Evolutionary conservation across 768 basidiomycete species (phyloP).

Genomic region (Psilocybe tampanensis): DNA sequence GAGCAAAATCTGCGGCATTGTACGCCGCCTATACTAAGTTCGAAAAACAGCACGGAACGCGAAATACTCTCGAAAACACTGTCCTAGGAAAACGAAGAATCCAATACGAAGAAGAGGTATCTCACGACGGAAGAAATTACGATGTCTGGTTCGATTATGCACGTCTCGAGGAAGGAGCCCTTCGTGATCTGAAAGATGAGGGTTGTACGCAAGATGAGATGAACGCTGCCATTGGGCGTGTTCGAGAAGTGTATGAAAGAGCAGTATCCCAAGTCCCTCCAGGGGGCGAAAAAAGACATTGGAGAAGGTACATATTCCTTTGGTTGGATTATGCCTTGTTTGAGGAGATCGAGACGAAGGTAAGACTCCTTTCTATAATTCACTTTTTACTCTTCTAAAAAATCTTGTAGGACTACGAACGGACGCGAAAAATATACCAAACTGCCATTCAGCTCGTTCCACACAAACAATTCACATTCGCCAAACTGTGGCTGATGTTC

Average conservation of each 20-base stretch:
- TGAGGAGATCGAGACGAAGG: conserved; percentile 95
- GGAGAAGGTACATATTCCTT: conserved; percentile 87
- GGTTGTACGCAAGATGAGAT: conserved; percentile 74
- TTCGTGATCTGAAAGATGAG: conserved; percentile 72
- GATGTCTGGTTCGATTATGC: conserved; percentile 99
- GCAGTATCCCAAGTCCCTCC: conserved; percentile 97
- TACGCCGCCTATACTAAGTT: conserved; percentile 97
- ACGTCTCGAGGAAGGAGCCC: conserved; percentile 88
- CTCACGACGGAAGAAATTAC: conserved; percentile 91
- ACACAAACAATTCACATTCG: conserved; percentile 96
- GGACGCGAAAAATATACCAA: conserved; percentile 90
- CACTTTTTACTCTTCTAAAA: not conserved
- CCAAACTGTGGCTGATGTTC: conserved; percentile 93
- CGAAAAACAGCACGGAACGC: conserved; percentile 96
- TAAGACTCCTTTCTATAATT: conserved; percentile 31
- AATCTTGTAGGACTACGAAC: conserved; percentile 67
- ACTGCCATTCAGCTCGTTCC: conserved; percentile 88
- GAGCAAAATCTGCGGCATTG: conserved; percentile 85
- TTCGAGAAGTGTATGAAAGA: conserved; percentile 93
- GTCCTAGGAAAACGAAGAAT: conserved; percentile 98
- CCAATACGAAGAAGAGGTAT: conserved; percentile 95
- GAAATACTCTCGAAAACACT: conserved; percentile 86
- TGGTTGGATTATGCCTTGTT: conserved; percentile 97
- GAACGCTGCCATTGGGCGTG: conserved; percentile 59
- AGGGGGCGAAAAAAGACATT: conserved; percentile 89